Base-by-base conservation (phyloP, 257 asterid species). In the Ballota nigra region DNA sequence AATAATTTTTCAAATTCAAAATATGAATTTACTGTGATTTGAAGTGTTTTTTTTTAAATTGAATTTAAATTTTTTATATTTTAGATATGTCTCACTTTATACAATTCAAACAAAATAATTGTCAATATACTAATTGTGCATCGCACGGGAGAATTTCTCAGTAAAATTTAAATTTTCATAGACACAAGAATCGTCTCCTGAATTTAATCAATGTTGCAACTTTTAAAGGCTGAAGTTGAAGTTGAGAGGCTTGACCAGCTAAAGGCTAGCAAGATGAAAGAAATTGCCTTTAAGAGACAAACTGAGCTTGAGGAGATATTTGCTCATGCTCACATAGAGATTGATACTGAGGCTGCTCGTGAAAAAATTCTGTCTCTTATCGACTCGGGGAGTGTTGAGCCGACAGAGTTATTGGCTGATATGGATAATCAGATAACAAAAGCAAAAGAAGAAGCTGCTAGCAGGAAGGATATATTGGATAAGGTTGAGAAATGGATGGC, bases 401-500 rank as follows among this genome's bases (percentile, higher is more conserved):
- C 99, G 63, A 60, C 90, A 59, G 96, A 89, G 68, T 77, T 95
- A 84, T 77, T 92, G 76, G 91, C 96, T 29, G 96, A 95, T 81
- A 85, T 95, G 96, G 99, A 95, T 63, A 85, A 84, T 82, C 96
- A 88, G 85, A 95, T 95, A 36, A 79, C 76, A 38, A 89, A 82
- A 56, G 99, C 98, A 47, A 95, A 87, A 83, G 98, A 92, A 78
- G 98, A 92, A 87, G 91, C 98, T 57, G 36, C 75, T 23, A 95
- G 97, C 79, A 83, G 99, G 86, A 95, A 81, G 78, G 99, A 92
- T 20, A 95, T 95, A 84, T 77, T 95, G 88, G 99, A 92, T 67
- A 95, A 95, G 84, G 99, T 95, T 80, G 99, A 92, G 80, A 92
- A 89, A 70, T 92, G 96, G 97, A 89, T 92, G 97, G 85, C 96